phyloP scores from a whole-genome alignment of 2,329 filamentous ascomycete genomes.

The Paraconiothyrium sp. region DNA sequence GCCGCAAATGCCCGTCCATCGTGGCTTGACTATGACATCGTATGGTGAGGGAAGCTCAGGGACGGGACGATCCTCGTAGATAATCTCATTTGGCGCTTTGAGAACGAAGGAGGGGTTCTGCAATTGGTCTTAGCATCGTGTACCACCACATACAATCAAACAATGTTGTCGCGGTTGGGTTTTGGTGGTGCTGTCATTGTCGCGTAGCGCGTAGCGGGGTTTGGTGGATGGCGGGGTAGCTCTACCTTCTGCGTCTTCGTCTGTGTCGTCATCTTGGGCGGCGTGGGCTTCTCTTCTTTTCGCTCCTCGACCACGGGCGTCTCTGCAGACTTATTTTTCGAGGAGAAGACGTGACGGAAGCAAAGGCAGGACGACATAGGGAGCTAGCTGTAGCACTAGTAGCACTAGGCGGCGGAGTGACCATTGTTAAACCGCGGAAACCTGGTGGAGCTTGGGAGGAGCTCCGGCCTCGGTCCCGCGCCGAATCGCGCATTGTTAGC shows the following conservation, averaged over 20 bases:
- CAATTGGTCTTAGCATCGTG: conserved; percentile 21
- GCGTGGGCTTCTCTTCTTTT: conserved; percentile 22
- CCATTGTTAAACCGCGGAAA: conserved; percentile 29
- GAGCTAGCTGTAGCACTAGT: conserved; percentile 18
- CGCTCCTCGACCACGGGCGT: conserved; percentile 15
- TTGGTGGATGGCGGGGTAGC: conserved; percentile 38
- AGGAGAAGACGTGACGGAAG: conserved; percentile 27
- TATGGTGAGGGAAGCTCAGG: conserved; percentile 72
- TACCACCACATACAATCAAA: background rate
- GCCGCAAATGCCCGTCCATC: conserved; percentile 89
- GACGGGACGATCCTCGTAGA: conserved; percentile 78
- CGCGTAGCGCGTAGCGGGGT: conserved; percentile 32
- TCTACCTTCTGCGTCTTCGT: conserved; percentile 45
- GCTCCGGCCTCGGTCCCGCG: conserved; percentile 38
- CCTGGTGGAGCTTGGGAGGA: conserved; percentile 29
- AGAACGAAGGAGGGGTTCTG: conserved; percentile 86
- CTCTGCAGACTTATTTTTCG: conserved; percentile 22
- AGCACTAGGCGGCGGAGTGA: conserved; percentile 32
- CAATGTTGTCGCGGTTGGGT: background rate
- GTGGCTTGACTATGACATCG: conserved; percentile 82
- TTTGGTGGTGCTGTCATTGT: conserved; percentile 9
- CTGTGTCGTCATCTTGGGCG: conserved; percentile 39
- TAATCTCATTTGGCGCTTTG: conserved; percentile 76
- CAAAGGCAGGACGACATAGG: conserved; percentile 31
- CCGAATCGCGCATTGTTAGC: conserved; percentile 22